phyloP scores from a whole-genome alignment of 306 rosid genomes.

The Ziziphus jujuba region DNA sequence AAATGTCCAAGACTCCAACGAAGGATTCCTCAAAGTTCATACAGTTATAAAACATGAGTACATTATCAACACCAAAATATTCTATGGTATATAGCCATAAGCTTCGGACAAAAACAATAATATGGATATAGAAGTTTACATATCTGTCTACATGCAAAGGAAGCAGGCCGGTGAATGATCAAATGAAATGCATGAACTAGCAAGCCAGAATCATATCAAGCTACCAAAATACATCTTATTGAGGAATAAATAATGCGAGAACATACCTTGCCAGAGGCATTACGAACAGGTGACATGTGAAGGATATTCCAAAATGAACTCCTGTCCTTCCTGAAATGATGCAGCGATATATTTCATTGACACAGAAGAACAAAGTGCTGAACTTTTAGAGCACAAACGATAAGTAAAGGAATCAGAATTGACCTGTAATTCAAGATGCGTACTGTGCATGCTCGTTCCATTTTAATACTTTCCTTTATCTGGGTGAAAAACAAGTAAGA shows the following conservation, averaged over 20 bases:
- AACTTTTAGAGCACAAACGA: constrained; percentile 21
- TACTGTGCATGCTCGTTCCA: constrained; percentile 79
- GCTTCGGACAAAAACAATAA: no score
- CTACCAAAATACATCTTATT: neutral
- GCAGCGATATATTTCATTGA: constrained; percentile 28
- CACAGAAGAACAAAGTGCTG: constrained; percentile 27
- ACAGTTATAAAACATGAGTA: neutral
- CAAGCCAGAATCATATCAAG: constrained; percentile 13
- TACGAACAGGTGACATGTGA: constrained; percentile 81
- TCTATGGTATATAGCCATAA: no score
- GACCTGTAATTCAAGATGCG: constrained; percentile 98
- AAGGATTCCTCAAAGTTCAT: neutral
- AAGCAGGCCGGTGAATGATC: neutral
- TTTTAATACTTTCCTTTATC: constrained; percentile 74
- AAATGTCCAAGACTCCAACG: neutral
- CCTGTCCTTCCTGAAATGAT: constrained; percentile 70
- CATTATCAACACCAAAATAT: no score
- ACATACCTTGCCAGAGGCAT: constrained; percentile 92
- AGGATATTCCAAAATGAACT: constrained; percentile 95
- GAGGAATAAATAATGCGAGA: neutral
- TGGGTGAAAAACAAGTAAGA: constrained; percentile 43
- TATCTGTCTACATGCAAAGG: neutral
- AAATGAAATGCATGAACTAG: neutral
- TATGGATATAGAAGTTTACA: no score
- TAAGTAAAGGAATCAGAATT: constrained; percentile 45